Evolutionary conservation across 805 yeast species (phyloP).

Genomic region (Jamesozyma jinghongensis): DNA sequence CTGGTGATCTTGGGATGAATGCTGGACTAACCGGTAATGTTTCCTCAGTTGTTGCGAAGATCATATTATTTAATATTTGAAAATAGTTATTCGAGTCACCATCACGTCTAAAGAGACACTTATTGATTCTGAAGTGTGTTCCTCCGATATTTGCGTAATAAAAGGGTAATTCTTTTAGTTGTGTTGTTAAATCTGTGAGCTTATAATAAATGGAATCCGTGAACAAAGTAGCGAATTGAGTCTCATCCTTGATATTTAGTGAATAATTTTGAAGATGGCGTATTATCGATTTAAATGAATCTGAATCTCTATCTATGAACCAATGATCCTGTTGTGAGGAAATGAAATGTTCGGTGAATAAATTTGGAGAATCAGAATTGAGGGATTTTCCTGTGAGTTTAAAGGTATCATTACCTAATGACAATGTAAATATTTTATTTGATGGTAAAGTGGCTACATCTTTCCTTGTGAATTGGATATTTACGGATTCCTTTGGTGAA

Average conservation of each 20-base stretch:
- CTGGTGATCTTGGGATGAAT: conserved; percentile 41
- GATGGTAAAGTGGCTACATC: conserved; percentile 51
- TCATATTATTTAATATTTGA: conserved; percentile 46
- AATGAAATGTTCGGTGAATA: conserved; percentile 62
- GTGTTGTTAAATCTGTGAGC: conserved; percentile 43
- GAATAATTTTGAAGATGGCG: conserved; percentile 73
- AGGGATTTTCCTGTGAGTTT: conserved; percentile 63
- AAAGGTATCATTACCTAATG: conserved; percentile 55
- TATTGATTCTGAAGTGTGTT: conserved; percentile 47
- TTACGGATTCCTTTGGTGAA: too few species aligned
- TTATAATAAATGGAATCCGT: conserved; percentile 64
- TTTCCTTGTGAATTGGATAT: too few species aligned
- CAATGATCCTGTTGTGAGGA: conserved; percentile 23
- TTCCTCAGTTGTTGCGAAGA: conserved; percentile 35
- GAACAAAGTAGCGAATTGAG: conserved; percentile 51
- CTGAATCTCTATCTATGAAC: conserved; percentile 67
- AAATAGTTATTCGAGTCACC: conserved; percentile 78
- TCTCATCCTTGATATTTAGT: conserved; percentile 45
- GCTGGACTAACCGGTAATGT: conserved; percentile 59
- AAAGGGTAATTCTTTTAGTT: conserved; percentile 43
- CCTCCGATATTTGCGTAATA: conserved; percentile 51
- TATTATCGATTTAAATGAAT: conserved; percentile 53
- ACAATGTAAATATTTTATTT: conserved; percentile 54
- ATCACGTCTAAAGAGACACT: conserved; percentile 40
- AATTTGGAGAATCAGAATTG: conserved; percentile 79